Evolutionary conservation across 2,329 filamentous ascomycete genomes (phyloP).

Genomic region (Dendrostoma leiphaemia): DNA sequence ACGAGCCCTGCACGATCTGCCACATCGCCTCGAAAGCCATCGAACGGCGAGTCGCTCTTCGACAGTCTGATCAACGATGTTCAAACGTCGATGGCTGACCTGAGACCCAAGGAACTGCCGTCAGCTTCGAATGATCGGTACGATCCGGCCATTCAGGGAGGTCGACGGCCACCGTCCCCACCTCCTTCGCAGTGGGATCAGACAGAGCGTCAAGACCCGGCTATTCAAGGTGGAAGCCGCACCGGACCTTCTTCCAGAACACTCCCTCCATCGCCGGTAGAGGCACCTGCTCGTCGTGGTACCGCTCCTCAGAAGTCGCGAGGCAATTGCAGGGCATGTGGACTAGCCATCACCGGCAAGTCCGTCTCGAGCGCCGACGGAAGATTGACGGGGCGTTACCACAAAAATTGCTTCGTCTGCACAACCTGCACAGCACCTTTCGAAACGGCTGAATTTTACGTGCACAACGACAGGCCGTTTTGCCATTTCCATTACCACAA

Average conservation of each 20-base stretch:
- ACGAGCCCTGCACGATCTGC: conserved; percentile 53
- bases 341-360: conserved; percentile 77
- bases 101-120: conserved; percentile 29
- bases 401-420: conserved; percentile 94
- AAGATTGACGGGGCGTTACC: conserved; percentile 86
- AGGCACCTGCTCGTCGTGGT: conserved; percentile 31
- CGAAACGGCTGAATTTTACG: conserved; percentile 86
- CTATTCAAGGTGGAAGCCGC: conserved; percentile 19
- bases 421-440: conserved; percentile 79
- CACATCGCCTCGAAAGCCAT: conserved; percentile 36
- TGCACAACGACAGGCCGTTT: conserved; percentile 81
- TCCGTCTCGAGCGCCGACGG: conserved; percentile 93
- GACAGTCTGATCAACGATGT: conserved; percentile 56
- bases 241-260: neutral
- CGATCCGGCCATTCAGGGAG: conserved; percentile 29
- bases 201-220: conserved; percentile 30
- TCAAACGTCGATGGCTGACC: conserved; percentile 47
- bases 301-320: conserved; percentile 45
- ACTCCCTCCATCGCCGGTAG: conserved; percentile 11
- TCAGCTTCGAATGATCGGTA: conserved; percentile 25
- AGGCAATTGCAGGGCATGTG: conserved; percentile 81
- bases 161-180: conserved; percentile 12
- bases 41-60: conserved; percentile 41
- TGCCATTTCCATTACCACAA: conserved; percentile 92
- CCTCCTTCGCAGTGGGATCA: conserved; percentile 9